Conservation (phyloP, 2,329 filamentous ascomycete genomes). For the Alternaria sp. region DNA sequence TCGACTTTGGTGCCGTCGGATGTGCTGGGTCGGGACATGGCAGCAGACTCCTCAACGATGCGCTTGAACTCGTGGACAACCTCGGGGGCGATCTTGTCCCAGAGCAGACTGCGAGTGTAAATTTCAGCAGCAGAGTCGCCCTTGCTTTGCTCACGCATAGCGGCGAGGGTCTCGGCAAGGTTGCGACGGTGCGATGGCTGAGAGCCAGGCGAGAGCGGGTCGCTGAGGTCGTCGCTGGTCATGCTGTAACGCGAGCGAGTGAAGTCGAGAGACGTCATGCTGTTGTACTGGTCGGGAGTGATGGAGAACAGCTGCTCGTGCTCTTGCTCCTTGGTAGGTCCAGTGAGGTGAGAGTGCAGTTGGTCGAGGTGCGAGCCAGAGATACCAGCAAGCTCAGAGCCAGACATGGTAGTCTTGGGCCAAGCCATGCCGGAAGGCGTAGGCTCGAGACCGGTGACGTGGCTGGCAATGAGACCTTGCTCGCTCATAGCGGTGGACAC, state of each 20-base stretch:
- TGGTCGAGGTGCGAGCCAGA: conserved; percentile 47
- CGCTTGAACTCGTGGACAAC: conserved; percentile 92
- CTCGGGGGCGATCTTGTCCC: conserved; percentile 91
- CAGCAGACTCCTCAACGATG: conserved; percentile 78
- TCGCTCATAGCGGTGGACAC: conserved; percentile 54
- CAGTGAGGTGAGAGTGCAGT: conserved; percentile 54
- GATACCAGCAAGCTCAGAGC: conserved; percentile 44
- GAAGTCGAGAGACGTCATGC: conserved; percentile 78
- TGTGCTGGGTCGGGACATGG: conserved; percentile 43
- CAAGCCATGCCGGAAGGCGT: conserved; percentile 46
- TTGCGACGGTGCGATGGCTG: conserved; percentile 69
- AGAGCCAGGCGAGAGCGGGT: conserved; percentile 46
- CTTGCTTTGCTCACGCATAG: conserved; percentile 75
- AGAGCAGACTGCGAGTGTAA: conserved; percentile 89
- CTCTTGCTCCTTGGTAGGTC: conserved; percentile 80
- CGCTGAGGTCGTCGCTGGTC: conserved; percentile 54
- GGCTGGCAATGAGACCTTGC: conserved; percentile 60
- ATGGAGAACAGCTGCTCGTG: conserved; percentile 88
- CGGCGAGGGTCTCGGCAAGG: conserved; percentile 79
- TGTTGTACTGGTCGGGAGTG: conserved; percentile 86
- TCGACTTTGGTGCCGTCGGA: conserved; percentile 44
- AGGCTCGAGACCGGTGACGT: conserved; percentile 49
- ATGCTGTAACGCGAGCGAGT: conserved; percentile 58
- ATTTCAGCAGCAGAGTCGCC: conserved; percentile 79
- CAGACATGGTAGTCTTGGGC: conserved; percentile 47